Evolutionary conservation across 495 filamentous ascomycete genomes (phyloP), one percentile per base, ranked within the genome.

Genomic region (Monascus purpureus): DNA sequence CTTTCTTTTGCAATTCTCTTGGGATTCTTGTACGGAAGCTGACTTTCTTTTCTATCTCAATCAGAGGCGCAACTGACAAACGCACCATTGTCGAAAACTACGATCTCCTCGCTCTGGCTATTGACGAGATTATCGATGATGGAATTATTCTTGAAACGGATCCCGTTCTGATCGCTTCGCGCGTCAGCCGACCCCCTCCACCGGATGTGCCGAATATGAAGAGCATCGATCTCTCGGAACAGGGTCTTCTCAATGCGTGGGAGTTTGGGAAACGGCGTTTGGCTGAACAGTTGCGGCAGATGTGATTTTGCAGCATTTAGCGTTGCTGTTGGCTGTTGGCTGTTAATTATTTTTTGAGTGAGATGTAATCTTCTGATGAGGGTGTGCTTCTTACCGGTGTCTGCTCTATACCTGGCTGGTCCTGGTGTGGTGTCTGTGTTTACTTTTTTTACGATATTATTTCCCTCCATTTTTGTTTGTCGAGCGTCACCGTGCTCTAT

Each of bases 1-100:
- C n/a, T 25, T 12, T 27, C 3, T 31, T 34, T 20, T 25, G 5
- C 13, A n/a, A 13, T 35, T 41, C 35, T 39, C 25, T 20, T 13
- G 4, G 2, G 18, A n/a, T 20, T 3, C 20, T 27, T 22, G 31
- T 29, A 19, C 8, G 8, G 18, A 37, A n/a, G n/a, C n/a, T n/a
- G n/a, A n/a, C n/a, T 9, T 9, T 9, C 20, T 22, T 22, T 22
- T 22, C 9, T 22, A 9, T 22, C 9, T 22, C 20, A 9, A 12
- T 2, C 39, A 88, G 80, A 56, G 87, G 87, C 59, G 82, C 84
- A 15, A 85, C 86, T 32, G 90, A 99, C 66, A 94, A 94, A 67
- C 82, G 90, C 38, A 96, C 88, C 7, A 82, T 96, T 39, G 75
- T 95, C 47, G 90, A 99, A 60, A 94, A 95, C 69, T 97, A 95